A percentile compares a stretch with the other conserved stretches of the same genome.
Evolutionary conservation across 2,329 filamentous ascomycete genomes (phyloP).

Genomic region (Curvularia eragrostidis): DNA sequence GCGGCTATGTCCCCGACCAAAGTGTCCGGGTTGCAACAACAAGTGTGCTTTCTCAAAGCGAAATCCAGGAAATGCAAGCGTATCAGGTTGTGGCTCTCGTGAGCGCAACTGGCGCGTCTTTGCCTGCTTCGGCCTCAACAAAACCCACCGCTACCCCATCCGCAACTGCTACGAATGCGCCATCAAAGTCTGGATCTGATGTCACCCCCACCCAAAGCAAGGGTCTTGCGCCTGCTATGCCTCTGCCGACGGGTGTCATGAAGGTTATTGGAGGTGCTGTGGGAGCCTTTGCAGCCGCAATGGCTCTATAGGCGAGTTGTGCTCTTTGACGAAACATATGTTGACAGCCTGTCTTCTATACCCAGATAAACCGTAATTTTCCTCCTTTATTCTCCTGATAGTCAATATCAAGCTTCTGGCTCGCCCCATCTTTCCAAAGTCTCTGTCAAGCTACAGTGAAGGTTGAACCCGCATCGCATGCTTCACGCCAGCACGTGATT

Average conservation of each 20-base stretch:
- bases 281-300: conserved; percentile 31
- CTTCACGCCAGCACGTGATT: conserved; percentile 8
- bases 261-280: conserved; percentile 33
- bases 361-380: background rate
- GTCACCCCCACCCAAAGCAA: conserved; percentile 16
- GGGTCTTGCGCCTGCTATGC: conserved; percentile 27
- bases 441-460: background rate
- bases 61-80: conserved; percentile 10
- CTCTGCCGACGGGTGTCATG: conserved; percentile 29
- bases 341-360: background rate
- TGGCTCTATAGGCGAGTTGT: conserved; percentile 29
- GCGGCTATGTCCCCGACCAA: conserved; percentile 13
- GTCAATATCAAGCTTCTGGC: background rate
- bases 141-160: background rate
- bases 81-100: conserved; percentile 25
- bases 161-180: conserved; percentile 13
- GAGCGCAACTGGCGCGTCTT: conserved; percentile 15
- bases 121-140: conserved; percentile 10
- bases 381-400: background rate
- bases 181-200: conserved; percentile 20
- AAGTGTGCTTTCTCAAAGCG: conserved; percentile 10
- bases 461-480: background rate
- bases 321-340: background rate
- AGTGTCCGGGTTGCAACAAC: background rate
- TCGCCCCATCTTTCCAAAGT: background rate